Evolutionary conservation across 345 rosid species (phyloP), one percentile per base, ranked within the genome.

Genomic region (Ailanthus altissimus): DNA sequence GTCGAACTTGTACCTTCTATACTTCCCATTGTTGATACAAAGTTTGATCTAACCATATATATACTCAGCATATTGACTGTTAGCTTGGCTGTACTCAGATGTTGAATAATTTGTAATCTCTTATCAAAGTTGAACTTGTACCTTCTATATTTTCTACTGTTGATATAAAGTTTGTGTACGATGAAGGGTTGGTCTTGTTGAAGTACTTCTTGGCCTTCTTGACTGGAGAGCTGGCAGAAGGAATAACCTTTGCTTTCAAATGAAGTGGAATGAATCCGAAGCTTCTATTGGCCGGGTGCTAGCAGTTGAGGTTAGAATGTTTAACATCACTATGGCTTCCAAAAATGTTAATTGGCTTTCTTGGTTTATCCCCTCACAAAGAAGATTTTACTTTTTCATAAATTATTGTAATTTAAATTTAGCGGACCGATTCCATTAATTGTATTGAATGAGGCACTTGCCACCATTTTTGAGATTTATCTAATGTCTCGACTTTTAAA

Each of bases 201-300:
- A 93, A 67, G 93, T 96, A 67, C 98, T 96, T 78, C 97, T 96
- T 65, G 99, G 97, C 67, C 88, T 96, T 78, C 98, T 96, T 84
- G 99, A 96, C 81, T 93, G 99, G 99, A 91, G 98, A 76, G 86
- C 95, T 38, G 98, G 97, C 2, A 97, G 99, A 63, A 90, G 93
- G 75, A 88, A 88, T 79, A 98, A 98, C 45, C 90, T 93, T 23
- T 89, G 92, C 80, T 81, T 95, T 69, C 97, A 93, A 70, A 90
- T 96, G 99, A 96, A 93, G 85, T 96, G 98, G 99, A 96, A 92
- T 85, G 98, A 93, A 86, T 90, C 97, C 1, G 99, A 96, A 86
- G 99, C 97, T 83, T 90, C 99, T 54, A 96, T 96, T 54, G 97
- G 99, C 42, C 88, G 98, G 79, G 99, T 96, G 75, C 95, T 96